These are phyloP conservation scores for Blastobotrys serpentis DNA, from an alignment of 1,139 yeast species.

Conservation along the genomic window DNA sequence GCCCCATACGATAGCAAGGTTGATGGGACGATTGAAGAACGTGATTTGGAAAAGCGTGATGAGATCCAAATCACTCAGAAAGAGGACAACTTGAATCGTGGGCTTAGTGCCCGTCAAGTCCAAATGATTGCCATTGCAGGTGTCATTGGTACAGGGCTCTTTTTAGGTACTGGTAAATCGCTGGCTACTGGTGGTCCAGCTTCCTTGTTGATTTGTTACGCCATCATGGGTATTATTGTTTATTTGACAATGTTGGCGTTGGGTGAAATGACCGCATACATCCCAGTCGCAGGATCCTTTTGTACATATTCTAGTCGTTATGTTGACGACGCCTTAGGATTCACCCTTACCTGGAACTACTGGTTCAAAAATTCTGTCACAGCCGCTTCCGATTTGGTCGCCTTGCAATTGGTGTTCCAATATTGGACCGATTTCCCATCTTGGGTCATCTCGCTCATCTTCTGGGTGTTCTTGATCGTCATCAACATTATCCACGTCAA, in stretches of 20 bases:
- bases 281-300: constrained; percentile 63
- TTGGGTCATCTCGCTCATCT: constrained; percentile 56
- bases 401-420: constrained; percentile 54
- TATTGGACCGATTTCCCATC: constrained; percentile 63
- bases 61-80: constrained; percentile 11
- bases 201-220: constrained; percentile 49
- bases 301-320: constrained; percentile 59
- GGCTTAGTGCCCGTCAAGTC: constrained; percentile 52
- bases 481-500: constrained; percentile 57
- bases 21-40: neutral
- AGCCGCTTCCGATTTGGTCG: constrained; percentile 61
- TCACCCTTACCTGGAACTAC: constrained; percentile 60
- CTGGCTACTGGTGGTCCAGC: constrained; percentile 57
- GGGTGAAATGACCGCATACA: constrained; percentile 64
- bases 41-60: constrained; percentile 3
- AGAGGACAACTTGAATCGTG: constrained; percentile 38
- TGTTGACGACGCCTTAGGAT: constrained; percentile 61
- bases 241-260: constrained; percentile 56
- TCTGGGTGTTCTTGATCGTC: constrained; percentile 54
- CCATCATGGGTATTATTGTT: constrained; percentile 51
- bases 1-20: neutral
- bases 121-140: constrained; percentile 44
- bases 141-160: constrained; percentile 57
- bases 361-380: constrained; percentile 66
- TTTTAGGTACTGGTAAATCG: constrained; percentile 54